Conservation (phyloP, 805 yeast genomes). For the Ogataea nonfermentans region DNA sequence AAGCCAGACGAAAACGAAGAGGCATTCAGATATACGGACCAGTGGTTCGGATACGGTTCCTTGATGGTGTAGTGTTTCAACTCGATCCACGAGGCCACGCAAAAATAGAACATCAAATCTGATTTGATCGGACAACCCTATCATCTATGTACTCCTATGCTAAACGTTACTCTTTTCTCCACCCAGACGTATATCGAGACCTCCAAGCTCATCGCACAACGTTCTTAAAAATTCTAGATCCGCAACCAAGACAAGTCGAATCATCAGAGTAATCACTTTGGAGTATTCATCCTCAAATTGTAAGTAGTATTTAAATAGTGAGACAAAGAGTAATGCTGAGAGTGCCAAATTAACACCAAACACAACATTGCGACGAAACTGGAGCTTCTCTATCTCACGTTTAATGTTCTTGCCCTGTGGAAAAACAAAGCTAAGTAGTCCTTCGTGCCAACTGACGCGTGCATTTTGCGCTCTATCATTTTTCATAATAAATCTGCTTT, state of each 20-base stretch:
- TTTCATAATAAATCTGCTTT: slow-evolving; percentile 28
- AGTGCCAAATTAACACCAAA: slow-evolving; percentile 10
- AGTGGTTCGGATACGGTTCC: slow-evolving; percentile 35
- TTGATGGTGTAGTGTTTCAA: slow-evolving; percentile 38
- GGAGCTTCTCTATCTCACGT: slow-evolving; percentile 20
- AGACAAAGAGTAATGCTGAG: slow-evolving; percentile 11
- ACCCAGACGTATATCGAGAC: slow-evolving; percentile 11
- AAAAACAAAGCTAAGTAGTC: slow-evolving; percentile 19
- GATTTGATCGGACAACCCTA: background rate
- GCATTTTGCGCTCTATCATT: slow-evolving; percentile 10
- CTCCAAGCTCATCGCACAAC: slow-evolving; percentile 22
- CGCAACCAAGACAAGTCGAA: slow-evolving; percentile 15
- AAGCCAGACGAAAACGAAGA: slow-evolving; percentile 11
- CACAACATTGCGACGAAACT: slow-evolving; percentile 21
- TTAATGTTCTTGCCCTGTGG: slow-evolving; percentile 18
- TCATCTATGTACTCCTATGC: slow-evolving; percentile 1
- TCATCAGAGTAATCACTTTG: slow-evolving; percentile 13
- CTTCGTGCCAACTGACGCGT: slow-evolving; percentile 19
- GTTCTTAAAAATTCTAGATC: slow-evolving; percentile 26
- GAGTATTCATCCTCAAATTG: slow-evolving; percentile 16
- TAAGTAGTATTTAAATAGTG: slow-evolving; percentile 22
- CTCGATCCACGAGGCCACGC: slow-evolving; percentile 40
- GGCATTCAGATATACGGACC: slow-evolving; percentile 37
- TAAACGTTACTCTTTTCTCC: slow-evolving; percentile 11
- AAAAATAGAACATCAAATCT: slow-evolving; percentile 9